Evolutionary conservation across 164 flowering plant species (phyloP).

Genomic region (Amborella trichopoda): DNA sequence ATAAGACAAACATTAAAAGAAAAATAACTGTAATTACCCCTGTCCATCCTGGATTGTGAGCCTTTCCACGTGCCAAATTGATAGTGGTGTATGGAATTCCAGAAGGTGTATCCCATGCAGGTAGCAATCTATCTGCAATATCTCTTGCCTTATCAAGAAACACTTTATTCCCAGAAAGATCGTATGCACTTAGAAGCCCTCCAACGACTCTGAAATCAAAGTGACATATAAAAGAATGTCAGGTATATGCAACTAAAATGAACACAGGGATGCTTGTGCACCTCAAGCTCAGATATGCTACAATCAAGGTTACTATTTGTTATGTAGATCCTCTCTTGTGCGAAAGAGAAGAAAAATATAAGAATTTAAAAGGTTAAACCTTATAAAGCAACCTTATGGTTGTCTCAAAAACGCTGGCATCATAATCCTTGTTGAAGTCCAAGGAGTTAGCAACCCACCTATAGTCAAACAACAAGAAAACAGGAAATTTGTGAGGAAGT

Average conservation of each 20-base stretch:
- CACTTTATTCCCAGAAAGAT: constrained; percentile 76
- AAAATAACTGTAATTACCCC: constrained; percentile 40
- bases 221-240: constrained; percentile 1
- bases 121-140: constrained; percentile 88
- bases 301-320: background rate
- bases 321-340: background rate
- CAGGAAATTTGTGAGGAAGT: no score
- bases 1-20: background rate
- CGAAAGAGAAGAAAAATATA: background rate
- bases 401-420: constrained; percentile 98
- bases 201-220: constrained; percentile 76
- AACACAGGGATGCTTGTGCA: background rate
- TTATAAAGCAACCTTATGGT: constrained; percentile 96
- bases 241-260: constrained; percentile 2
- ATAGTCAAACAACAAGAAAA: constrained; percentile 16
- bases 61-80: constrained; percentile 63
- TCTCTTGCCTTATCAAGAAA: constrained; percentile 93
- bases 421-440: constrained; percentile 91
- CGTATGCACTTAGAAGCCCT: constrained; percentile 97
- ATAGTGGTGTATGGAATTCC: constrained; percentile 90
- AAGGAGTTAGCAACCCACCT: constrained; percentile 93
- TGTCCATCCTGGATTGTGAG: constrained; percentile 88
- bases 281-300: constrained; percentile 3
- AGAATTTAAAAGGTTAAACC: constrained; percentile 36
- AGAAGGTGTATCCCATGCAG: constrained; percentile 94